A percentile compares a stretch with the other conserved stretches of the same genome.
Conservation (phyloP, 2,329 filamentous ascomycete genomes). For the Teratosphaeria gauchensis region DNA sequence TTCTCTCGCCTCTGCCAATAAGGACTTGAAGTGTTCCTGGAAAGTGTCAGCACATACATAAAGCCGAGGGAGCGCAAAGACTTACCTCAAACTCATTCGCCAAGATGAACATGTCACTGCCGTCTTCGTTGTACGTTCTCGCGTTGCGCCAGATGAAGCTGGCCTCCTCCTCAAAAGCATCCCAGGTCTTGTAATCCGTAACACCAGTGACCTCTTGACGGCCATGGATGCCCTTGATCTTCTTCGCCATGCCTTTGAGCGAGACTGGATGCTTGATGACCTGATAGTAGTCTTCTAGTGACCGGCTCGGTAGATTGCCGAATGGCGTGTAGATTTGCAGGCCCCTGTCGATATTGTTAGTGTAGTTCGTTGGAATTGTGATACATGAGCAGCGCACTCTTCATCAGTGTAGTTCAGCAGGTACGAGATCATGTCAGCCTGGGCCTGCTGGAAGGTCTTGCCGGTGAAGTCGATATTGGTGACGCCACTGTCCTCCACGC, state of each 20-base stretch:
- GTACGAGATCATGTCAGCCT: slow-evolving; percentile 75
- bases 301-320: slow-evolving; percentile 64
- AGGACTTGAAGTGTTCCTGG: slow-evolving; percentile 58
- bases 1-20: slow-evolving; percentile 62
- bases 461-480: slow-evolving; percentile 50
- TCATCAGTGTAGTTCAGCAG: slow-evolving; percentile 58
- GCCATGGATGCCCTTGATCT: slow-evolving; percentile 62
- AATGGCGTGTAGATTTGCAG: slow-evolving; percentile 66
- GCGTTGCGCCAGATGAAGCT: slow-evolving; percentile 82
- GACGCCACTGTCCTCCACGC: slow-evolving; percentile 5
- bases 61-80: not conserved
- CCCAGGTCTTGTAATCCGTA: slow-evolving; percentile 74
- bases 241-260: slow-evolving; percentile 66
- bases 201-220: slow-evolving; percentile 49
- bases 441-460: slow-evolving; percentile 71
- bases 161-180: slow-evolving; percentile 67
- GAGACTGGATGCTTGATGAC: slow-evolving; percentile 74
- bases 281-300: slow-evolving; percentile 76
- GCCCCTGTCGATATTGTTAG: slow-evolving; percentile 34
- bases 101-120: slow-evolving; percentile 70
- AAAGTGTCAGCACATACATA: slow-evolving; percentile 5
- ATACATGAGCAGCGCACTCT: slow-evolving; percentile 38
- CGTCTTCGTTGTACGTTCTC: slow-evolving; percentile 83
- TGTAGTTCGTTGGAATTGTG: not conserved
- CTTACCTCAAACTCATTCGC: slow-evolving; percentile 70